Evolutionary conservation across 176 grass and related monocot genomes (phyloP).

Genomic region (Typha latifolia): DNA sequence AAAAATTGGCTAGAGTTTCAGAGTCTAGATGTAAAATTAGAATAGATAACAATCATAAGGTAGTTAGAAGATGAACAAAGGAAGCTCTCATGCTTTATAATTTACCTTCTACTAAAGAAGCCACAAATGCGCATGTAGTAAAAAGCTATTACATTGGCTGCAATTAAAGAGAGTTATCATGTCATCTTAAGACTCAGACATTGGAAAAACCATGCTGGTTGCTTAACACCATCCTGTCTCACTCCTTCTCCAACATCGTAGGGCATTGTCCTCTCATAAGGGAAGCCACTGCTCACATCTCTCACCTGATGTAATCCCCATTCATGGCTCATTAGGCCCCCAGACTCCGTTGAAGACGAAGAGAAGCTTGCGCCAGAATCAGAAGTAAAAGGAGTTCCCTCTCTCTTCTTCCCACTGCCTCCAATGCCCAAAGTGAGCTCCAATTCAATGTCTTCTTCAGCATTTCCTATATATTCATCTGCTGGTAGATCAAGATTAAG

Average conservation of each 20-base stretch:
- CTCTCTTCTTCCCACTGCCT: slow-evolving; percentile 34
- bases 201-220: slow-evolving; percentile 10
- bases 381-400: slow-evolving; percentile 21
- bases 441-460: slow-evolving; percentile 33
- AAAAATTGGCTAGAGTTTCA: too few relatives aligned
- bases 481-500: slow-evolving; percentile 41
- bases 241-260: slow-evolving; percentile 3
- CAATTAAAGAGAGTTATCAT: neutral
- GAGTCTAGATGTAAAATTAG: neutral
- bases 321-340: slow-evolving; percentile 23
- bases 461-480: slow-evolving; percentile 39
- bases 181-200: slow-evolving; percentile 11
- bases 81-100: neutral
- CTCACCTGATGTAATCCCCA: slow-evolving; percentile 25
- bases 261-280: slow-evolving; percentile 17
- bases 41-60: neutral
- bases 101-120: neutral
- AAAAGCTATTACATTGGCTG: too few relatives aligned
- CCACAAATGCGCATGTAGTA: neutral
- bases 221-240: slow-evolving; percentile 12
- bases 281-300: slow-evolving; percentile 8
- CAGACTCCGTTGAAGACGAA: slow-evolving; percentile 59
- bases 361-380: slow-evolving; percentile 46
- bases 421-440: slow-evolving; percentile 58
- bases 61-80: neutral